Evolutionary conservation across 78 protist genomes (phyloP).

Genomic region (Dictyostelium intermedium): DNA sequence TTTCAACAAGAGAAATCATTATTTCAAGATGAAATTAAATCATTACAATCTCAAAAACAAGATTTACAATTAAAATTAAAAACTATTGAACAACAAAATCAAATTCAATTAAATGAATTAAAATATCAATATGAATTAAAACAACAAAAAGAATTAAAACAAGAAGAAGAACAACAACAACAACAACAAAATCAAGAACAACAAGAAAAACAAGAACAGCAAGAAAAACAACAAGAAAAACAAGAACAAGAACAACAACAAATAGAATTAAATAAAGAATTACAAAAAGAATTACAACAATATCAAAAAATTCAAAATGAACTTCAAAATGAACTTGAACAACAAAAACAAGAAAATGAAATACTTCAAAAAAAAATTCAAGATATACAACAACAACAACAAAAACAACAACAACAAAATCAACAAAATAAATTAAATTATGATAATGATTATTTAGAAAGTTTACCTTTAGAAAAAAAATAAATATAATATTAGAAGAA

Average conservation of each 20-base stretch:
- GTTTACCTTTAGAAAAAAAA: conserved; percentile 15
- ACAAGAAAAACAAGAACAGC: background rate
- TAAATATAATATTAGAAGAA: conserved; percentile 10
- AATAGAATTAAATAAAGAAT: background rate
- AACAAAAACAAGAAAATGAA: background rate
- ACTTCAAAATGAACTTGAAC: background rate
- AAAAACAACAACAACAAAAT: background rate
- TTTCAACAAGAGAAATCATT: conserved; percentile 56
- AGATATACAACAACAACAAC: background rate
- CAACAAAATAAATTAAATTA: background rate
- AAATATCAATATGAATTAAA: background rate
- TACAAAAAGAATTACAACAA: background rate
- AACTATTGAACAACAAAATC: background rate
- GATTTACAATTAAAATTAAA: background rate
- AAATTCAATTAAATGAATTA: no score
- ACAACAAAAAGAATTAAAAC: background rate
- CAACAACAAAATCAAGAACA: background rate
- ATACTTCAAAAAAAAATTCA: background rate
- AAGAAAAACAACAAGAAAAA: background rate
- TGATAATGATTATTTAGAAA: background rate
- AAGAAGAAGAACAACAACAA: background rate
- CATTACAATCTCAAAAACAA: background rate
- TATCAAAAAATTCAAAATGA: background rate
- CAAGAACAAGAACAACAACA: background rate
- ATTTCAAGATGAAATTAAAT: background rate